Conservation (phyloP, 257 asterid species). For the Thymus quinquecostatus region DNA sequence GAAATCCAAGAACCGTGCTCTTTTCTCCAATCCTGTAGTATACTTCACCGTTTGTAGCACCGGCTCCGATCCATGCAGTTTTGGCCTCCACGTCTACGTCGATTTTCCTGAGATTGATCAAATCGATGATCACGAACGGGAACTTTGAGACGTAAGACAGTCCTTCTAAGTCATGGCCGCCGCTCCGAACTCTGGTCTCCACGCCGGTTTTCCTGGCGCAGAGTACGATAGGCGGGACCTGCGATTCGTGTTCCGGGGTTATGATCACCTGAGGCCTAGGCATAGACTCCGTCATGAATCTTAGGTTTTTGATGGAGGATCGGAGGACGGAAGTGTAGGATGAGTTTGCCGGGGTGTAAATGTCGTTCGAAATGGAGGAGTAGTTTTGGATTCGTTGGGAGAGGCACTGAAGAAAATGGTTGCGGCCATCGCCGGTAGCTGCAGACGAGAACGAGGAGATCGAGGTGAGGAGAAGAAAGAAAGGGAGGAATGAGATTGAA, state of each 20-base stretch:
- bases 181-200: neutral
- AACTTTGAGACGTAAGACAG: no score
- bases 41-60: neutral
- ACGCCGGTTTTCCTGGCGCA: neutral
- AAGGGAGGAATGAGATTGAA: no score
- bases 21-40: slow-evolving; percentile 35
- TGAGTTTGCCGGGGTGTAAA: neutral
- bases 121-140: no score
- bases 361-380: neutral
- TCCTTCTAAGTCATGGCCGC: no score
- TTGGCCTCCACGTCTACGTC: neutral
- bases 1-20: slow-evolving; percentile 31
- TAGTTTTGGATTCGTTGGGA: neutral
- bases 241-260: neutral
- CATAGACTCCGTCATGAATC: slow-evolving; percentile 28
- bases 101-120: no score
- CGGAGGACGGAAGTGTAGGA: neutral
- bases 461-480: neutral
- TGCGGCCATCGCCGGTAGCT: neutral
- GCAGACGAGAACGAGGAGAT: neutral
- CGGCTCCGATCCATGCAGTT: neutral
- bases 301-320: slow-evolving; percentile 22
- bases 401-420: neutral
- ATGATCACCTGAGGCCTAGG: neutral
- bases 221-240: neutral